Percentiles rank a stretch among this genome's conserved stretches.
Conservation (phyloP, 305 asterid genomes). For the Caryopteris hybrid region DNA sequence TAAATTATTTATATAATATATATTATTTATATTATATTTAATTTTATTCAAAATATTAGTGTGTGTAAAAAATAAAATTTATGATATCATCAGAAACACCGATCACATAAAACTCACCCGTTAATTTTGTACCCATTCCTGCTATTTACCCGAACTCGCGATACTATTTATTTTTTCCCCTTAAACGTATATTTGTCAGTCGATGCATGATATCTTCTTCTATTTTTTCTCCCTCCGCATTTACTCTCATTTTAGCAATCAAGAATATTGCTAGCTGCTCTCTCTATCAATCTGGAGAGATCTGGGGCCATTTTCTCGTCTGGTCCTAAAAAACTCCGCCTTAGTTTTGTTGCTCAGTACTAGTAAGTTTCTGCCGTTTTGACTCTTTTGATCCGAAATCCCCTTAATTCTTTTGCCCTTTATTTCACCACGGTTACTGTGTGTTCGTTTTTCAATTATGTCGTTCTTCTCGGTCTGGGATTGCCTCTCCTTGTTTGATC, state of each 20-base stretch:
- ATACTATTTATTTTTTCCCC: no score
- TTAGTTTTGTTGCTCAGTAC: neutral
- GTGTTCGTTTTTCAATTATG: neutral
- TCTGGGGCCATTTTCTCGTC: conserved; percentile 10
- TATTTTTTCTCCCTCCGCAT: neutral
- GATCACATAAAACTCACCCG: no score
- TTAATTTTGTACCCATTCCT: no score
- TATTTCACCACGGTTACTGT: neutral
- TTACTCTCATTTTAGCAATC: conserved; percentile 1
- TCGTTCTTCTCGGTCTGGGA: neutral
- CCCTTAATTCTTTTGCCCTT: neutral
- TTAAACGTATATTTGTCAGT: no score
- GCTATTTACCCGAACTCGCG: no score
- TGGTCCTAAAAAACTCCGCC: conserved; percentile 27
- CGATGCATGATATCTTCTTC: neutral
- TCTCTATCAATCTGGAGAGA: conserved; percentile 19
- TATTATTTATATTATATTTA: no score
- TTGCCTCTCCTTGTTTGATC: conserved; percentile 8
- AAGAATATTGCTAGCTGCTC: neutral
- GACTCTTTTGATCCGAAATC: neutral
- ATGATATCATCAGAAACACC: no score
- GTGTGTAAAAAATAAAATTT: no score
- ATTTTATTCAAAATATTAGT: no score
- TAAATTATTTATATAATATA: no score
- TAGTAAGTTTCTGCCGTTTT: conserved; percentile 17